Evolutionary conservation across 2,329 filamentous ascomycete genomes (phyloP), one percentile per base, ranked within the genome.

Genomic region (Esteya vermicola): DNA sequence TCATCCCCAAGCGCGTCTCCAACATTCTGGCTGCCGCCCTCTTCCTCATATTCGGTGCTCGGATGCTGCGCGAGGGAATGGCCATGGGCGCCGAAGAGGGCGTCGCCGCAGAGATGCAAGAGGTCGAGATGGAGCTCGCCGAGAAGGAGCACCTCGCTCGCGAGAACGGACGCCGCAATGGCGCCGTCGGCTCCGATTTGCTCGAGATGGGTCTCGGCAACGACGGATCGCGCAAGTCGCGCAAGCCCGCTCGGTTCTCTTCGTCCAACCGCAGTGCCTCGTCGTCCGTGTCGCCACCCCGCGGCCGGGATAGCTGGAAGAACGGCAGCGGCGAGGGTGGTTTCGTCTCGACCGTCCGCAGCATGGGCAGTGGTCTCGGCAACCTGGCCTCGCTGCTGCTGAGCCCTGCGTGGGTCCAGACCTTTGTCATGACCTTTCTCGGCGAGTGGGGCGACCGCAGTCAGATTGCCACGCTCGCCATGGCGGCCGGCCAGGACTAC

Each of bases 371-470:
- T 18, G 88, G 91, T 1, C 63, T 95, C 20, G 78, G 78, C 57
- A 98, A 98, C 52, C 73, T 98, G 4, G 75, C 86, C 46, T 86
- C 84, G 10, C 68, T 98, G 7, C 71, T 98, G 5, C 70, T 98
- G 30, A 94, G 85, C 59, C 91, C 91, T 2, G 91, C 88, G 1
- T 98, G 91, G 91, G 91, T 98, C 13, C 89, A 96, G 62, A 98
- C 91, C 0, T 98, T 98, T 56, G 75, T 93, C 51, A 98, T 98
- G 91, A 98, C 91, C 3, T 98, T 98, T 63, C 64, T 98, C 23
- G 91, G 91, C 31, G 91, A 98, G 59, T 98, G 91, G 91, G 91
- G 91, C 42, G 91, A 98, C 54, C 78, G 91, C 50, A 93, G 85
- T 57, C 91, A 98, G 63, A 96, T 98, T 53, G 91, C 91, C 19